Evolutionary conservation across 1,284 basidiomycete species (phyloP).

Genomic region (Volvariella volvacea): DNA sequence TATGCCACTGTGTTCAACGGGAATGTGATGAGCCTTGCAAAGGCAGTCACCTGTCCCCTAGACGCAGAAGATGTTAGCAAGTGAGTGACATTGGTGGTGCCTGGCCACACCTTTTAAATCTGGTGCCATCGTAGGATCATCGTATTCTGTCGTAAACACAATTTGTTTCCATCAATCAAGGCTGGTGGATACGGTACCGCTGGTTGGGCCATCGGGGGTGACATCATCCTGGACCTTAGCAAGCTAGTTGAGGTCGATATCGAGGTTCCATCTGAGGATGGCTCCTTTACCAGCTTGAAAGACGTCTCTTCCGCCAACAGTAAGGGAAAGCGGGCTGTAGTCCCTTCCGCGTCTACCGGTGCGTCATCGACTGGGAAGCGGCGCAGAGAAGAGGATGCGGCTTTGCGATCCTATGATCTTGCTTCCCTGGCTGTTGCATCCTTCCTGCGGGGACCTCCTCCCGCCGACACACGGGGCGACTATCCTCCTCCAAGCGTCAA

Average conservation of each 20-base stretch:
- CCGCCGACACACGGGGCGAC: conserved; percentile 19
- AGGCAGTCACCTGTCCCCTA: conserved; percentile 60
- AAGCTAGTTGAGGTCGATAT: conserved; percentile 62
- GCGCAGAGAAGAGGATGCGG: conserved; percentile 45
- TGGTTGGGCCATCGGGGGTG: conserved; percentile 81
- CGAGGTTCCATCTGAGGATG: conserved; percentile 47
- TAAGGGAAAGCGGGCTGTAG: conserved; percentile 44
- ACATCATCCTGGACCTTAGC: conserved; percentile 76
- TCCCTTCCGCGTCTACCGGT: neutral
- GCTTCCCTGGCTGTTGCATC: conserved; percentile 48
- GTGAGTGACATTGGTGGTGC: conserved; percentile 30
- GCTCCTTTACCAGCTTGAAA: conserved; percentile 50
- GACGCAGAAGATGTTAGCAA: conserved; percentile 72
- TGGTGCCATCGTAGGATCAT: conserved; percentile 46
- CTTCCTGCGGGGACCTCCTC: conserved; percentile 43
- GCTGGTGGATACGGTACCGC: conserved; percentile 86
- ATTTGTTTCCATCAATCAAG: conserved; percentile 75
- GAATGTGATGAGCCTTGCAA: conserved; percentile 53
- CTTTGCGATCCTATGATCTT: conserved; percentile 43
- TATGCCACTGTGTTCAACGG: conserved; percentile 74
- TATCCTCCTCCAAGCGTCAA: conserved; percentile 35
- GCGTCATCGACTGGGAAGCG: conserved; percentile 35
- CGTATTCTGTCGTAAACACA: conserved; percentile 61
- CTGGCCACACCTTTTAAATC: conserved; percentile 6
- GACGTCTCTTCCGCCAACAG: conserved; percentile 41